Conservation (phyloP, 805 yeast genomes). For the Nakazawaea anatomiae region DNA sequence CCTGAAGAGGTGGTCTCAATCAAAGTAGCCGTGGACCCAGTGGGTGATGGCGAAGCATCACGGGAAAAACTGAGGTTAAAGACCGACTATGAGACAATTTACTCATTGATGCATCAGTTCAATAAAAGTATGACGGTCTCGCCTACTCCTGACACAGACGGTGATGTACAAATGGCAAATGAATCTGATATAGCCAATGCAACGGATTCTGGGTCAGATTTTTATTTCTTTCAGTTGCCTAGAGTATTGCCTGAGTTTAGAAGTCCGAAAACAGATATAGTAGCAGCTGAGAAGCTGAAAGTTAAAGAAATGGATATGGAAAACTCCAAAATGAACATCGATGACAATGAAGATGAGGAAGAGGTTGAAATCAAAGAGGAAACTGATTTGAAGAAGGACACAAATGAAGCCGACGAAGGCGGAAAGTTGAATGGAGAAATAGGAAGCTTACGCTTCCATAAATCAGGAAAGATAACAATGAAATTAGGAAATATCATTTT, state of each 20-base stretch:
- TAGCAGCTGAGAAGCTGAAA: constrained; percentile 4
- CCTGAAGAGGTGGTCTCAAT: not conserved
- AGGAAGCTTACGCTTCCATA: constrained; percentile 72
- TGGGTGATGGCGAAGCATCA: constrained; percentile 20
- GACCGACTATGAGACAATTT: constrained; percentile 34
- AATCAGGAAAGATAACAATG: constrained; percentile 77
- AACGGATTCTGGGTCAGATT: constrained; percentile 17
- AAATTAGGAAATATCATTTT: constrained; percentile 63
- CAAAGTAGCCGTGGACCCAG: constrained; percentile 13
- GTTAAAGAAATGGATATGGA: constrained; percentile 7
- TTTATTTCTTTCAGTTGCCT: constrained; percentile 36
- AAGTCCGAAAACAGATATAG: constrained; percentile 10
- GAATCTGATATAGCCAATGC: not conserved
- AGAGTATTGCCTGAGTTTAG: constrained; percentile 34
- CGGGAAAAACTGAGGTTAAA: constrained; percentile 28
- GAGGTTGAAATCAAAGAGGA: constrained; percentile 1
- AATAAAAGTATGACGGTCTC: constrained; percentile 1
- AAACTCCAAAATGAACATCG: not conserved
- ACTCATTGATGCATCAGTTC: constrained; percentile 18
- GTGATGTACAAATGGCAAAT: constrained; percentile 7
- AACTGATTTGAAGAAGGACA: not conserved
- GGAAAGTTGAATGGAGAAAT: constrained; percentile 44
- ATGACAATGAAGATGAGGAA: constrained; percentile 5
- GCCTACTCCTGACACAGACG: constrained; percentile 23
- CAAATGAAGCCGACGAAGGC: not conserved